Evolutionary conservation across 116 monocot species (phyloP).

Genomic region (Zostera marina): DNA sequence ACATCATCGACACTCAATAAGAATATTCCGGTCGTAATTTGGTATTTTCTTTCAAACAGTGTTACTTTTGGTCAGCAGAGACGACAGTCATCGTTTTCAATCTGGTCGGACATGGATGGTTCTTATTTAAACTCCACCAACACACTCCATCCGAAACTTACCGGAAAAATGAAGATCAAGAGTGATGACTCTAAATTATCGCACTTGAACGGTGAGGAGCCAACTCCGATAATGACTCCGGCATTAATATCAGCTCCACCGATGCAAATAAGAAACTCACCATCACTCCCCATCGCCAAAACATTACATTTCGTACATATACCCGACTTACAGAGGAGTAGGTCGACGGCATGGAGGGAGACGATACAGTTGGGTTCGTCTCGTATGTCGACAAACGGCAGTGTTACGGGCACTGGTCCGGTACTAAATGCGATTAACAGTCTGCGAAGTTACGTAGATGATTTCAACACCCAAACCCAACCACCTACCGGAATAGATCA

Average conservation of each 20-base stretch:
- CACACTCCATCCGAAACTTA: no score
- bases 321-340: not conserved
- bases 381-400: not conserved
- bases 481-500: conserved; percentile 41
- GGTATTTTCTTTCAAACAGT: no score
- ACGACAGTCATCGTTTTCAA: no score
- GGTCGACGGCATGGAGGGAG: not conserved
- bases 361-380: not conserved
- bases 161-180: no score
- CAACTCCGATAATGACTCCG: not conserved
- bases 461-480: conserved; percentile 48
- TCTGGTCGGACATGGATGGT: no score
- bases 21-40: no score
- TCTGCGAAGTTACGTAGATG: conserved; percentile 58
- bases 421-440: conserved; percentile 5
- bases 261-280: not conserved
- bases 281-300: not conserved
- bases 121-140: no score
- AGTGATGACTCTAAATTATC: no score
- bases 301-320: not conserved
- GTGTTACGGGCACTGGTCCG: not conserved
- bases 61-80: no score
- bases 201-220: no score
- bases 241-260: not conserved
- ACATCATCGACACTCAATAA: no score